These are phyloP conservation scores for Aspergillus jensenii DNA, from an alignment of 2,329 filamentous ascomycete genomes.

Conservation along the genomic window DNA sequence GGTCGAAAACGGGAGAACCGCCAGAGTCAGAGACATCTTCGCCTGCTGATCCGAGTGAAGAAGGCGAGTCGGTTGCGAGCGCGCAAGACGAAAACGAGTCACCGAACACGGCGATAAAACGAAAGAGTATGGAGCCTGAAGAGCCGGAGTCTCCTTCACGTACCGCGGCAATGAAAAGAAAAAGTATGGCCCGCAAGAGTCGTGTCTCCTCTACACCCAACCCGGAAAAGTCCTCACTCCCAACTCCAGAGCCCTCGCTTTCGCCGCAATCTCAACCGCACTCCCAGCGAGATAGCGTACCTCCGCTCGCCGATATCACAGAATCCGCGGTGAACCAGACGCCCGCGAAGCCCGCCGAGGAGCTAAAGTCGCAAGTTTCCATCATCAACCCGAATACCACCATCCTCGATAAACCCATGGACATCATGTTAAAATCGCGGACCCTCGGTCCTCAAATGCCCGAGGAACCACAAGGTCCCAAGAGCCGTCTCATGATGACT, in stretches of 20 bases:
- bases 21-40: constrained; percentile 65
- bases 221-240: constrained; percentile 42
- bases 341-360: constrained; percentile 42
- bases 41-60: constrained; percentile 41
- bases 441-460: constrained; percentile 63
- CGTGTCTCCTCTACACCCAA: constrained; percentile 42
- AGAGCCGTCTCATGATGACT: constrained; percentile 86
- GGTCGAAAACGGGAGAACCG: constrained; percentile 49
- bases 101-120: constrained; percentile 66
- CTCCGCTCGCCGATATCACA: constrained; percentile 74
- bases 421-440: constrained; percentile 86
- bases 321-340: constrained; percentile 64
- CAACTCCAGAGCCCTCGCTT: constrained; percentile 53
- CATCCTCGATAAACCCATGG: constrained; percentile 83
- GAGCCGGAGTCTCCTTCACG: constrained; percentile 57
- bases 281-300: constrained; percentile 45
- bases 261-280: constrained; percentile 49
- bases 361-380: constrained; percentile 51
- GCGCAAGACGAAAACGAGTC: constrained; percentile 53
- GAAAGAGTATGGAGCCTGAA: constrained; percentile 57
- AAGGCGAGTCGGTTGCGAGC: constrained; percentile 30
- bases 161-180: constrained; percentile 66
- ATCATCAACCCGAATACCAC: constrained; percentile 76
- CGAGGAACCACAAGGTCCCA: constrained; percentile 75
- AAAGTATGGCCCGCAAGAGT: constrained; percentile 54